phyloP scores from a whole-genome alignment of 2,329 filamentous ascomycete genomes.

The Tolypocladium cylindrosporum region DNA sequence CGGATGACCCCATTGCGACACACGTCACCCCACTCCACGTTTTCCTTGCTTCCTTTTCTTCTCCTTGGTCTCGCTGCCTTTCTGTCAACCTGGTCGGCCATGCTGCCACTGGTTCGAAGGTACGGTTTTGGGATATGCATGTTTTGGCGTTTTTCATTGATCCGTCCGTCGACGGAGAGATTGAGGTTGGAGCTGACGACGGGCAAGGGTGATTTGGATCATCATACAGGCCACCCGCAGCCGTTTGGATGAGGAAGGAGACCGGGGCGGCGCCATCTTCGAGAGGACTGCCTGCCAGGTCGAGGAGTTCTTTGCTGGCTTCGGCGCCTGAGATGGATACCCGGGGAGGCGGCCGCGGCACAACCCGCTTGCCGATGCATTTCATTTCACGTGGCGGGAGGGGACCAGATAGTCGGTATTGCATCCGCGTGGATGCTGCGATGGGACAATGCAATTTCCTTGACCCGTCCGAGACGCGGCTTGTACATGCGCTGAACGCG shows the following conservation, averaged over 20 bases:
- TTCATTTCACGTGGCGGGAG: not conserved
- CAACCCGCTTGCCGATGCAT: not conserved
- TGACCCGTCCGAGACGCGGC: not conserved
- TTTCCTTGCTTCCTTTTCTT: conserved; percentile 13
- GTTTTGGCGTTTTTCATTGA: not conserved
- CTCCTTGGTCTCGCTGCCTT: conserved; percentile 4
- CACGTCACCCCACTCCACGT: conserved; percentile 27
- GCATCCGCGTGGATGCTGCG: not conserved
- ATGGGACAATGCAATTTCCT: not conserved
- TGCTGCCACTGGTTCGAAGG: not conserved
- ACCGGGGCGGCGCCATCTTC: not conserved
- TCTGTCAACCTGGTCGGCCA: not conserved
- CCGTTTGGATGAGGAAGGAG: not conserved
- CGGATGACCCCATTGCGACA: conserved; percentile 18
- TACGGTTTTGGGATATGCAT: conserved; percentile 1
- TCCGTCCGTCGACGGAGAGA: not conserved
- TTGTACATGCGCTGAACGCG: not conserved
- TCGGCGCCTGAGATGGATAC: not conserved
- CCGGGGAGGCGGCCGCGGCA: not conserved
- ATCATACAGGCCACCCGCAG: not conserved
- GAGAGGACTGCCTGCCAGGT: not conserved
- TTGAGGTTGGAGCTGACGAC: not conserved
- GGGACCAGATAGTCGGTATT: not conserved
- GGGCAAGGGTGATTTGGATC: not conserved
- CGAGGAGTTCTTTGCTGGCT: not conserved